A percentile compares a stretch with the other conserved stretches of the same genome.
Evolutionary conservation across 73 alveolate species (phyloP).

Genomic region (Blepharisma japonicum): DNA sequence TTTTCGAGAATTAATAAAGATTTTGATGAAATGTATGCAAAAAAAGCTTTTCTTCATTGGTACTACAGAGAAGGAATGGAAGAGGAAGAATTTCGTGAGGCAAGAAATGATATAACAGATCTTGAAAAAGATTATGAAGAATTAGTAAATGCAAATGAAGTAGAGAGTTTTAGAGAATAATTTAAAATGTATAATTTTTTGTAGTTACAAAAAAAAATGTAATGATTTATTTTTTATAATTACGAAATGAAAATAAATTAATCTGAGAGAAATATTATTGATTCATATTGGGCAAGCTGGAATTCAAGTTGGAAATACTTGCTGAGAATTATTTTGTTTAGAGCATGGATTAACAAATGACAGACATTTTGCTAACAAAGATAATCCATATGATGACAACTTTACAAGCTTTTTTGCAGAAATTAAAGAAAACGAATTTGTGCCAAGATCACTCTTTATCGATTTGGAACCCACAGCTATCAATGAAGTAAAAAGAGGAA

Average conservation of each 20-base stretch:
- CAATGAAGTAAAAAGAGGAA: slow-evolving; percentile 91
- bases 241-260: too few species aligned
- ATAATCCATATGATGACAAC: slow-evolving; percentile 93
- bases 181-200: too few species aligned
- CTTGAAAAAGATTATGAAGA: slow-evolving; percentile 92
- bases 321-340: slow-evolving; percentile 45
- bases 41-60: slow-evolving; percentile 86
- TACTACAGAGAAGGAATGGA: slow-evolving; percentile 82
- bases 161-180: slow-evolving; percentile 84
- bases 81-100: slow-evolving; percentile 86
- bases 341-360: slow-evolving; percentile 36
- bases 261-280: slow-evolving; percentile 39
- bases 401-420: slow-evolving; percentile 96
- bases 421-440: slow-evolving; percentile 96
- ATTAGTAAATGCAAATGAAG: slow-evolving; percentile 42
- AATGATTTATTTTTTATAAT: too few species aligned
- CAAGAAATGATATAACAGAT: slow-evolving; percentile 94
- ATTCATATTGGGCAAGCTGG: slow-evolving; percentile 48
- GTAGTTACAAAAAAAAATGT: too few species aligned
- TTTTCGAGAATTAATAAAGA: slow-evolving; percentile 90
- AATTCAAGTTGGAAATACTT: slow-evolving; percentile 40
- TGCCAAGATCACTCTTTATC: slow-evolving; percentile 96
- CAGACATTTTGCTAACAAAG: slow-evolving; percentile 85
- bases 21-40: slow-evolving; percentile 94
- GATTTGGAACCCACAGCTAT: slow-evolving; percentile 94